Evolutionary conservation across 768 basidiomycete genomes (phyloP), one percentile per base, ranked within the genome.

Genomic region (Agrocybe praecox): DNA sequence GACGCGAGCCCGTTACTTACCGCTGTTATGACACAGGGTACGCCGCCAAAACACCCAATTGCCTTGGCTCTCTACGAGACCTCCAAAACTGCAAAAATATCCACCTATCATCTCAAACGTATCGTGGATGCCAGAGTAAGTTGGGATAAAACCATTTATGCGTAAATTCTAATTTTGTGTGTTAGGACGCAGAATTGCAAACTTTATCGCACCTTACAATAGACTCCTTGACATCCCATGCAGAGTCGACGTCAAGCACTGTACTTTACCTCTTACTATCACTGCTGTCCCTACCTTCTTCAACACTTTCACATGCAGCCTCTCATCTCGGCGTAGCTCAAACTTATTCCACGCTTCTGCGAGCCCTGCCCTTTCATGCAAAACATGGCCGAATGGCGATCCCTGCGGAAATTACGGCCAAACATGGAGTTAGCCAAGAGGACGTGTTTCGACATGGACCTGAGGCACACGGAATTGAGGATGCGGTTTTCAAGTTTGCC

Each of bases 401-500:
- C 33, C 93, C 92, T 11, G 86, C 89, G 22, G 92, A 93, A 65
- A 82, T 94, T 53, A 91, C 90, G 14, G 87, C 89, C 42, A 87
- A 80, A 59, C 88, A 92, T 61, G 82, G 84, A 18, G 88, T 94
- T 18, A 83, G 76, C 59, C 91, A 93, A 69, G 91, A 95, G 67
- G 87, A 90, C 15, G 85, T 94, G 15, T 86, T 92, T 65, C 78
- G 84, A 44, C 73, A 74, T 29, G 85, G 86, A 5, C 72, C 74
- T 14, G 62, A 74, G 10, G 85, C 86, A 44, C 70, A 80, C 46
- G 89, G 84, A 1, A 75, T 94, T 15, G 84, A 84, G 48, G 87
- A 92, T 57, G 92, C 92, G 0, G 88, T 91, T 24, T 95, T 84
- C 65, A 90, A 93, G 65, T 86, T 94, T 70, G 92, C 93, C 32